Conservation (phyloP, 1,284 basidiomycete genomes). For the Moesziomyces globuligerus region DNA sequence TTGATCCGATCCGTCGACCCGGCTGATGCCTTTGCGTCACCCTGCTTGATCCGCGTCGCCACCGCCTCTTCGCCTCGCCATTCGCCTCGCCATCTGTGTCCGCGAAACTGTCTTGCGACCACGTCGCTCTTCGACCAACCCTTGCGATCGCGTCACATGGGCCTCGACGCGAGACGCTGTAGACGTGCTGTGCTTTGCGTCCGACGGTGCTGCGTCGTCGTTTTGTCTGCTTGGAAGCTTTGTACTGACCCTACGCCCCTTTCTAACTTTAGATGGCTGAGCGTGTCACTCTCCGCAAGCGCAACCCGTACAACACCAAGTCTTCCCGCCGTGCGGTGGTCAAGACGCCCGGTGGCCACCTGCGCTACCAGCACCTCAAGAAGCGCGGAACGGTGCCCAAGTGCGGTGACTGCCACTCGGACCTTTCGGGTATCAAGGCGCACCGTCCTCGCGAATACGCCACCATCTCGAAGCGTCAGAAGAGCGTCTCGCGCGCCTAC, state of each 20-base stretch:
- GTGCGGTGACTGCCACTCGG: constrained; percentile 72
- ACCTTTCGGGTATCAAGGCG: constrained; percentile 63
- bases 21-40: too few species aligned
- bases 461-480: constrained; percentile 63
- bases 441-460: constrained; percentile 64
- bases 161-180: too few species aligned
- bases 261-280: constrained; percentile 80
- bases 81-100: too few species aligned
- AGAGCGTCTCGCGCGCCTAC: constrained; percentile 66
- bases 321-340: constrained; percentile 94
- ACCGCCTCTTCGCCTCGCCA: too few species aligned
- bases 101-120: too few species aligned
- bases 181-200: too few species aligned
- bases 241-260: background rate
- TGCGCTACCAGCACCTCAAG: constrained; percentile 89
- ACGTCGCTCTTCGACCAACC: too few species aligned
- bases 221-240: background rate
- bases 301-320: constrained; percentile 97
- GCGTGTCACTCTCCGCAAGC: constrained; percentile 99
- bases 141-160: too few species aligned
- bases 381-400: constrained; percentile 88
- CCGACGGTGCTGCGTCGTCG: background rate
- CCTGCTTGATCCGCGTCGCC: too few species aligned
- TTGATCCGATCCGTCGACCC: too few species aligned
- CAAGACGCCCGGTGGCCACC: constrained; percentile 94